These are phyloP conservation scores for Begonia fuchsioides DNA, from an alignment of 306 rosid species.

Conservation along the genomic window DNA sequence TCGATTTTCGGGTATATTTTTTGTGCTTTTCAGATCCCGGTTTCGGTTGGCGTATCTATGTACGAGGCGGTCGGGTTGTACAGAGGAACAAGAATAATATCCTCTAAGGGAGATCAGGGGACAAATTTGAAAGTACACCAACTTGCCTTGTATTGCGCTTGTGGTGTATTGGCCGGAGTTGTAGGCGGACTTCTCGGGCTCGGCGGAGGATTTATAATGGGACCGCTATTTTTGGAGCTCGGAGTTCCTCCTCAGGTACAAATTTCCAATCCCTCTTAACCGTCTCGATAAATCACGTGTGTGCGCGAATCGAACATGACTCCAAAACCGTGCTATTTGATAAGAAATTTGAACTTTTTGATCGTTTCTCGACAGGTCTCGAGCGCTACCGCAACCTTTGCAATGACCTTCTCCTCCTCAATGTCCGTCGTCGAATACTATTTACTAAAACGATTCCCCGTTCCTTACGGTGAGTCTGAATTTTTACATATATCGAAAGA, in stretches of 20 bases:
- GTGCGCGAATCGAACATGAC: neutral
- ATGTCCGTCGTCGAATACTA: conserved; percentile 96
- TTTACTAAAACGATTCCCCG: conserved; percentile 72
- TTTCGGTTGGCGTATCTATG: conserved; percentile 52
- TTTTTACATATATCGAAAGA: too few species aligned
- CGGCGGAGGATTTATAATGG: conserved; percentile 95
- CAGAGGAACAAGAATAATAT: conserved; percentile 45
- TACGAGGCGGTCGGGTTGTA: conserved; percentile 66
- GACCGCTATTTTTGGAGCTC: conserved; percentile 79
- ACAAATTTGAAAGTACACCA: conserved; percentile 29
- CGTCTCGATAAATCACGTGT: neutral
- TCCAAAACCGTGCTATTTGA: too few species aligned
- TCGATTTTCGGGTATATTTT: too few species aligned
- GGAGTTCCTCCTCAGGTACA: conserved; percentile 88
- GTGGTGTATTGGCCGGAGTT: conserved; percentile 60
- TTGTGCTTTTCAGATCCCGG: conserved; percentile 46
- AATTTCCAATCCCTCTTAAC: neutral
- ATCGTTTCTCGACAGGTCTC: conserved; percentile 49
- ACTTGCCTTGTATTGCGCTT: conserved; percentile 36
- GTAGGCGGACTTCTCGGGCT: conserved; percentile 90
- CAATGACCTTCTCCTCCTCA: conserved; percentile 89
- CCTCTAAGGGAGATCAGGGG: conserved; percentile 48
- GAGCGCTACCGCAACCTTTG: conserved; percentile 88
- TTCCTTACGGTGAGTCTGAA: conserved; percentile 48
- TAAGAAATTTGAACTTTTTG: too few species aligned